Percentiles rank a stretch among this genome's conserved stretches.
Evolutionary conservation across 2,329 filamentous ascomycete genomes (phyloP).

Genomic region (Didymella lethalis): DNA sequence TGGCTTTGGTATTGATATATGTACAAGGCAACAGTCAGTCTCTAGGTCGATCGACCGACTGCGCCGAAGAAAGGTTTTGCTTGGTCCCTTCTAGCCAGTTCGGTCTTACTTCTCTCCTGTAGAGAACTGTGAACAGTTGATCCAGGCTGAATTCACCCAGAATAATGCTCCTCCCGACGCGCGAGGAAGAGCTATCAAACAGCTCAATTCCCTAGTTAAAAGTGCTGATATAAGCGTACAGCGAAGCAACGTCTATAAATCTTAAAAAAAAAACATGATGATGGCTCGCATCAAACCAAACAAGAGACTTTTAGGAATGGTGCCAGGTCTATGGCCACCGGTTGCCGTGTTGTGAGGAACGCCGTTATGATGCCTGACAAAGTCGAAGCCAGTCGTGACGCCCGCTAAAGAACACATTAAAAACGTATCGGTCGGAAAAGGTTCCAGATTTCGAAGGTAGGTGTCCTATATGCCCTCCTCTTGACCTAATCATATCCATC

Average conservation of each 20-base stretch:
- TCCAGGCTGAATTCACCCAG: constrained; percentile 15
- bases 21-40: constrained; percentile 30
- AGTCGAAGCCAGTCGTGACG: constrained; percentile 28
- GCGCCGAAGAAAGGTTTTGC: constrained; percentile 17
- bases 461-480: constrained; percentile 19
- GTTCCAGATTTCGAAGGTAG: constrained; percentile 16
- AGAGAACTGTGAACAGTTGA: constrained; percentile 17
- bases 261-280: neutral
- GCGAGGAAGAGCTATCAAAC: constrained; percentile 19
- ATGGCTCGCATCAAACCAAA: constrained; percentile 10
- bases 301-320: constrained; percentile 42
- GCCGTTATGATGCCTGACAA: constrained; percentile 36
- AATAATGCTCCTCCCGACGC: constrained; percentile 14
- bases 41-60: constrained; percentile 21
- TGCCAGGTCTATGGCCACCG: constrained; percentile 25
- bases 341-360: constrained; percentile 29
- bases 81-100: constrained; percentile 12
- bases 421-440: constrained; percentile 20
- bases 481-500: constrained; percentile 21
- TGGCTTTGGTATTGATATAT: constrained; percentile 32
- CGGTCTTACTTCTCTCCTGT: neutral
- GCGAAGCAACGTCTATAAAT: constrained; percentile 15
- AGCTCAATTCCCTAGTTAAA: constrained; percentile 18
- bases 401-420: constrained; percentile 46
- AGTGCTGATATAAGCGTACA: constrained; percentile 11